Percentiles rank a stretch among this genome's conserved stretches.
Conservation (phyloP, 495 filamentous ascomycete species). For the Neurospora terricola region DNA sequence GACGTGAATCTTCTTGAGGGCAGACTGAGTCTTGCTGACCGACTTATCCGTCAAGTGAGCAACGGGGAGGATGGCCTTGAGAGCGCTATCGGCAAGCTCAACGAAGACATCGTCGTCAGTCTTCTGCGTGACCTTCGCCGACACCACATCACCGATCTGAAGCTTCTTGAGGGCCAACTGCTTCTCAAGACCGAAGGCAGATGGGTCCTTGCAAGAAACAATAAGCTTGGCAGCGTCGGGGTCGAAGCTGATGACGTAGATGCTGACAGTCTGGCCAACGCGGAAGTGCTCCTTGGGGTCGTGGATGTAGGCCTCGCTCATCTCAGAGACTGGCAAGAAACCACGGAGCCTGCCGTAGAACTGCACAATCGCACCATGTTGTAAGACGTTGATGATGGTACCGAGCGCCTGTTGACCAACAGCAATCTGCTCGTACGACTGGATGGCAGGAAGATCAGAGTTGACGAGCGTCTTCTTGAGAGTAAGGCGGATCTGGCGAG, state of each 20-base stretch:
- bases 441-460: conserved; percentile 65
- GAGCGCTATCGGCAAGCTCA: conserved; percentile 56
- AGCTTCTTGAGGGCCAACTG: conserved; percentile 64
- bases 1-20: conserved; percentile 67
- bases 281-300: conserved; percentile 84
- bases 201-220: conserved; percentile 88
- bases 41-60: conserved; percentile 79
- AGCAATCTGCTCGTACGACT: conserved; percentile 58
- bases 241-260: conserved; percentile 73
- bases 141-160: conserved; percentile 58
- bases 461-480: conserved; percentile 92
- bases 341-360: conserved; percentile 78
- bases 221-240: conserved; percentile 57
- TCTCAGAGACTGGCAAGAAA: conserved; percentile 86
- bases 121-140: conserved; percentile 76
- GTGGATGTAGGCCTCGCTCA: conserved; percentile 93
- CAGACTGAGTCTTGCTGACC: conserved; percentile 57
- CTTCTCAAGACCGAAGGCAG: conserved; percentile 62
- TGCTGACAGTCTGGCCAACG: conserved; percentile 79
- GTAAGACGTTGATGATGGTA: conserved; percentile 69
- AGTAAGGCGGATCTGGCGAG: conserved; percentile 74
- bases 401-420: conserved; percentile 69
- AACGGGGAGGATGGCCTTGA: conserved; percentile 65
- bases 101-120: conserved; percentile 68
- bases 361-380: conserved; percentile 77